Evolutionary conservation across 495 filamentous ascomycete genomes (phyloP).

Genomic region (Chaetomium cochliodes): DNA sequence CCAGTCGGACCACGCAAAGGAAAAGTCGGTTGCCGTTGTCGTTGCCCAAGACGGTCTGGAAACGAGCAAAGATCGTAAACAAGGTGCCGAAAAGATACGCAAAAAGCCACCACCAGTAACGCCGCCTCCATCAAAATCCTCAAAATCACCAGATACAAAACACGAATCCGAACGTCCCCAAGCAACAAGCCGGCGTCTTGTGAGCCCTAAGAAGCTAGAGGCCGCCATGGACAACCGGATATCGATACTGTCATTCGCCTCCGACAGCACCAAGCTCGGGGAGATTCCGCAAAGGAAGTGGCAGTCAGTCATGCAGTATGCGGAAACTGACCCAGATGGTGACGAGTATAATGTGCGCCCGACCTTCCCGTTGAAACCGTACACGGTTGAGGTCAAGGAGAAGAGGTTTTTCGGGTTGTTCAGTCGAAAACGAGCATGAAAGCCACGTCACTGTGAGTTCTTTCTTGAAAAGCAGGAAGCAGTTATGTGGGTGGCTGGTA

Average conservation of each 20-base stretch:
- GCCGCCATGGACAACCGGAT: slow-evolving; percentile 24
- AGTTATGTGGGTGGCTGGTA: neutral
- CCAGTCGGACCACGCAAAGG: slow-evolving; percentile 2
- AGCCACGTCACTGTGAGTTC: neutral
- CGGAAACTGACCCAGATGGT: slow-evolving; percentile 16
- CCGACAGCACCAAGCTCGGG: slow-evolving; percentile 41
- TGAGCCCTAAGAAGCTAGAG: neutral
- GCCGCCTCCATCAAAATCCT: slow-evolving; percentile 3
- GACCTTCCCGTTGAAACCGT: slow-evolving; percentile 36
- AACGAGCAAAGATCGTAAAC: neutral
- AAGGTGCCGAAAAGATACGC: neutral
- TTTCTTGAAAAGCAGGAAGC: no score
- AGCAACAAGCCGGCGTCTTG: neutral
- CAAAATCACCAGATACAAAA: neutral
- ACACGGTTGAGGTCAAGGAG: slow-evolving; percentile 31
- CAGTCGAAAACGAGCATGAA: slow-evolving; percentile 21
- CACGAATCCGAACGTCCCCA: neutral
- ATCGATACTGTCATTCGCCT: slow-evolving; percentile 35
- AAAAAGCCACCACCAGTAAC: neutral
- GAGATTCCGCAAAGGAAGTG: slow-evolving; percentile 37
- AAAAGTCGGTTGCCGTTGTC: neutral
- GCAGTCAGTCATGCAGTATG: slow-evolving; percentile 22
- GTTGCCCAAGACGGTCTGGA: neutral
- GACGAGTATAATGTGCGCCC: slow-evolving; percentile 35
- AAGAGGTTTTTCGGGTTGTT: slow-evolving; percentile 35